Conservation (phyloP, 2,329 filamentous ascomycete genomes). For the Colletotrichum sp. region DNA sequence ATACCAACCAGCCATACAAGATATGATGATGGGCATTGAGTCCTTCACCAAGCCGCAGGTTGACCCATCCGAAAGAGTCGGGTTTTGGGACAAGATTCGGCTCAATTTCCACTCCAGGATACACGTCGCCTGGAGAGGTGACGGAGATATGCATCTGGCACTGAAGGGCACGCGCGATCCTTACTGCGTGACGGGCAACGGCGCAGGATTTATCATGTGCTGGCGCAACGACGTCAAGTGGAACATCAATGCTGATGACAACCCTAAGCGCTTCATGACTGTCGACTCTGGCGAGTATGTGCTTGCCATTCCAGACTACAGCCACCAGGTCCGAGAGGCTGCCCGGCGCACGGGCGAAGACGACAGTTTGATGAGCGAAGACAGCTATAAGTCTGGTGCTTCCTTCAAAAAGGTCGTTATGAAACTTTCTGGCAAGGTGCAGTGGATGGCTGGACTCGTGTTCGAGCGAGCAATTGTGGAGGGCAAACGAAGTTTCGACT, state of each 20-base stretch:
- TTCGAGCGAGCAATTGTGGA: slow-evolving; percentile 84
- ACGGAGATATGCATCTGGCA: slow-evolving; percentile 92
- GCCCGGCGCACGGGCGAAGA: slow-evolving; percentile 54
- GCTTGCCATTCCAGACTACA: slow-evolving; percentile 92
- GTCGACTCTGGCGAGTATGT: slow-evolving; percentile 96
- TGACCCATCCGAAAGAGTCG: slow-evolving; percentile 90
- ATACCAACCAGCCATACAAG: slow-evolving; percentile 96
- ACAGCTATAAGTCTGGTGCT: slow-evolving; percentile 74
- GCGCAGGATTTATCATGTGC: slow-evolving; percentile 96
- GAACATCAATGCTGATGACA: slow-evolving; percentile 82
- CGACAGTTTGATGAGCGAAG: slow-evolving; percentile 66
- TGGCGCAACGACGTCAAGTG: slow-evolving; percentile 95
- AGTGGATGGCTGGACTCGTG: slow-evolving; percentile 88
- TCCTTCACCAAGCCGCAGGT: slow-evolving; percentile 96
- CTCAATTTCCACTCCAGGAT: slow-evolving; percentile 93
- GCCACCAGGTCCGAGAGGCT: slow-evolving; percentile 79
- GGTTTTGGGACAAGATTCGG: slow-evolving; percentile 99
- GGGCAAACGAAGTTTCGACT: slow-evolving; percentile 80
- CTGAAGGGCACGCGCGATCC: slow-evolving; percentile 93
- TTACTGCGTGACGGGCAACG: slow-evolving; percentile 89
- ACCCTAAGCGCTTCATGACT: slow-evolving; percentile 92
- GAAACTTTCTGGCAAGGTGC: slow-evolving; percentile 96
- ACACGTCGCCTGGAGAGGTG: slow-evolving; percentile 89
- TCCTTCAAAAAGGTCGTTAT: slow-evolving; percentile 98
- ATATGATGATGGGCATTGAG: slow-evolving; percentile 99